These are phyloP conservation scores for Centrapalus pauciflorus DNA, from an alignment of 129 eudicot species.

Conservation along the genomic window DNA sequence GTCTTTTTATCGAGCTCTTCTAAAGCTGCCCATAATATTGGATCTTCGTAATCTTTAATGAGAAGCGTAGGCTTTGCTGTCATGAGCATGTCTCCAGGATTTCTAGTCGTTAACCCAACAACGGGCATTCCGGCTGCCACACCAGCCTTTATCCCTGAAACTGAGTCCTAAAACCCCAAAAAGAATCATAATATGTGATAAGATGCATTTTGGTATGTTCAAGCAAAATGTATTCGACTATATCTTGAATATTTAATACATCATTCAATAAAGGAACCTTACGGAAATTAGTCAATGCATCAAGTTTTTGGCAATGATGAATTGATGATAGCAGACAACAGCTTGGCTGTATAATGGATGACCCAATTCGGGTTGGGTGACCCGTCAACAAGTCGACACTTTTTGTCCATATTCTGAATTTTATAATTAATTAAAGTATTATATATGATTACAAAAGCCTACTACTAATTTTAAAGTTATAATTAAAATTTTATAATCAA, in stretches of 20 bases:
- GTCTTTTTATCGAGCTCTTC: conserved; percentile 62
- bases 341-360: too few relatives aligned
- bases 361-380: too few relatives aligned
- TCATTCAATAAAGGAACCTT: background rate
- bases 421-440: too few relatives aligned
- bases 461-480: too few relatives aligned
- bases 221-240: background rate
- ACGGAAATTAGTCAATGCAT: background rate
- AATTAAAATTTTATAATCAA: too few relatives aligned
- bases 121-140: conserved; percentile 94
- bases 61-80: conserved; percentile 78
- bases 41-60: conserved; percentile 82
- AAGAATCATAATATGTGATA: background rate
- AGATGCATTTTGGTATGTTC: background rate
- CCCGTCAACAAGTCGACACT: too few relatives aligned
- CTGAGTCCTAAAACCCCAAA: conserved; percentile 55
- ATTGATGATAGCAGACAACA: too few relatives aligned
- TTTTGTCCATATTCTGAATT: too few relatives aligned
- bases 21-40: conserved; percentile 74
- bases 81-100: conserved; percentile 53
- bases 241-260: background rate
- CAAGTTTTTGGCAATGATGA: background rate
- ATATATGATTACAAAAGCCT: too few relatives aligned
- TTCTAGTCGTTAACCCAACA: conserved; percentile 70
- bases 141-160: conserved; percentile 90